Conservation (phyloP, 2,329 filamentous ascomycete genomes). For the Paraphoma chrysanthemicola region DNA sequence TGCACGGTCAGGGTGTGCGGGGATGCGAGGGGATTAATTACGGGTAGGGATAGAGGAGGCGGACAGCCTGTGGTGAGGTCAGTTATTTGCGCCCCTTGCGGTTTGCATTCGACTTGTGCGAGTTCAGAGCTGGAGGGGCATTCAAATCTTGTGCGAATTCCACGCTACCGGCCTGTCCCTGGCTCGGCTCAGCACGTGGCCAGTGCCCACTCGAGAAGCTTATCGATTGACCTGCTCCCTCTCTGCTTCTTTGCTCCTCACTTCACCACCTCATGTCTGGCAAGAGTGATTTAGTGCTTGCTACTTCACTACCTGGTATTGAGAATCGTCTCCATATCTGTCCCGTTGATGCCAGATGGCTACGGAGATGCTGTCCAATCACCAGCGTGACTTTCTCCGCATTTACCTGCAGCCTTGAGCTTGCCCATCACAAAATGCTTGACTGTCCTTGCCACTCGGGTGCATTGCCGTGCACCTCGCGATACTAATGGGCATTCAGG, state of each 20-base stretch:
- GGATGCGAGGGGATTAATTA: slow-evolving; percentile 14
- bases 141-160: slow-evolving; percentile 15
- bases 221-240: not conserved
- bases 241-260: not conserved
- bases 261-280: not conserved
- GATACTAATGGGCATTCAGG: no score
- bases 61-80: slow-evolving; percentile 20
- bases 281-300: not conserved
- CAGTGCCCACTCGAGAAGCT: not conserved
- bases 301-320: not conserved
- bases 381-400: not conserved
- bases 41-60: slow-evolving; percentile 12
- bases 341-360: not conserved
- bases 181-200: slow-evolving; percentile 2
- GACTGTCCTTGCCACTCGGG: not conserved
- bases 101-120: slow-evolving; percentile 35
- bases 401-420: not conserved
- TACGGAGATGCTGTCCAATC: not conserved
- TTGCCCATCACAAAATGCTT: not conserved
- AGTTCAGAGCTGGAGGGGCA: slow-evolving; percentile 23
- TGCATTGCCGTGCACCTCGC: not conserved
- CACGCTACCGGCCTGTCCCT: not conserved
- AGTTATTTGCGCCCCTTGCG: slow-evolving; percentile 31
- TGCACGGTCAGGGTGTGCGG: slow-evolving; percentile 19
- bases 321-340: not conserved